Base-by-base conservation (phyloP, 306 rosid genomes). In the Erythrophleum fordii region DNA sequence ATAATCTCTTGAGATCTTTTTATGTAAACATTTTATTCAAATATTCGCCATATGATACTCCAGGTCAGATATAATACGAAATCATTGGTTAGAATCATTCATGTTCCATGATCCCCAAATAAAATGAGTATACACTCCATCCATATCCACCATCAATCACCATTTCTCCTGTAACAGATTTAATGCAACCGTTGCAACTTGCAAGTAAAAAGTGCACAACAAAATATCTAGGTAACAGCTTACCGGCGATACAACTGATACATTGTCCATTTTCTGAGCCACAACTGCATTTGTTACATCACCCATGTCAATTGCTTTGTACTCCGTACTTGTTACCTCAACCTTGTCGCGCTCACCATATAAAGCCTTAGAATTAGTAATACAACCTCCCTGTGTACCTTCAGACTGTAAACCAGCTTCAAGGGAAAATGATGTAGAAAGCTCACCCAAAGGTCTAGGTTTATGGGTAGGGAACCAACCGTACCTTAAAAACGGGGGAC, bases 401-500 rank as follows among this genome's bases (percentile, higher is more conserved):
- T 85, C 81, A 55, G 78, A 77, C 60, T 71, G 81, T 22, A 70
- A 82, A 71, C 70, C 73, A 59, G 62, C 77, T 44, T 62, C 48
- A 13, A 56, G 20, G 51, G 88, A 79, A 81, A 68, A 58, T n/a
- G 86, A 69, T 35, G 80, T 58, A 22, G 83, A 74, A 76, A 80
- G 83, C 78, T 81, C 81, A 61, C 69, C 77, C 28, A 49, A 49
- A 48, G 78, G 18, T 61, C 74, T 52, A 49, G 77, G 77, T 41
- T 87, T 87, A 17, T 75, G 60, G 65, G 17, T 69, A 68, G 75
- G 80, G 82, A 89, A 86, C 98, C 99, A 95, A 62, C 97, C 99
- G 81, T 91, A 95, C 94, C 99, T 95, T 74, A 11, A 81, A 76
- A 58, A 56, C 80, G 23, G 73, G 81, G 44, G 83, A 62, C 34